These are phyloP conservation scores for Arxiozyma slooffiae DNA, from an alignment of 1,139 yeast species.

Conservation along the genomic window DNA sequence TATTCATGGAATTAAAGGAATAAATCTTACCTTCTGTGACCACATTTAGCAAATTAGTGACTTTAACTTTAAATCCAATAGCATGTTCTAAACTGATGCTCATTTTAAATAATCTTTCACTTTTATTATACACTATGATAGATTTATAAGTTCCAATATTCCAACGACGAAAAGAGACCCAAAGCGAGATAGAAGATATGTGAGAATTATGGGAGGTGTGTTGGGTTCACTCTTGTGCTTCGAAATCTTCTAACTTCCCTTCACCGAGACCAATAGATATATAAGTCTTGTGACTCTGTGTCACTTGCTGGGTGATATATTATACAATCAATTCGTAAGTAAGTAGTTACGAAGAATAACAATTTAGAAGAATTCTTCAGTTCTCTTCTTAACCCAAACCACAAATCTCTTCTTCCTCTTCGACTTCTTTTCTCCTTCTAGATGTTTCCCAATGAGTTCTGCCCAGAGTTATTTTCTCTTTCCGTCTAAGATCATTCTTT, in stretches of 20 bases:
- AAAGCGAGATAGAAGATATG: background rate
- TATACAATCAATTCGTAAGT: background rate
- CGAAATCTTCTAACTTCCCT: background rate
- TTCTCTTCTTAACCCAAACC: background rate
- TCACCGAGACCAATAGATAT: background rate
- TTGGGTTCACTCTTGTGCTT: background rate
- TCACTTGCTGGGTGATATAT: background rate
- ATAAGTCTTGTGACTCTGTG: background rate
- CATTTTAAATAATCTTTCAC: slow-evolving; percentile 11
- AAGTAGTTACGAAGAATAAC: too few relatives aligned
- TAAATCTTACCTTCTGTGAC: slow-evolving; percentile 52
- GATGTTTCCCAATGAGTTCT: too few relatives aligned
- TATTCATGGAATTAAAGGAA: slow-evolving; percentile 42
- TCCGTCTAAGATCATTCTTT: too few relatives aligned
- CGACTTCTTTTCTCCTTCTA: background rate
- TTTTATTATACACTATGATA: background rate
- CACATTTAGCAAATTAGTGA: slow-evolving; percentile 51
- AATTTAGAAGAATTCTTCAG: too few relatives aligned
- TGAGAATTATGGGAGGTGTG: background rate
- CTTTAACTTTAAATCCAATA: slow-evolving; percentile 42
- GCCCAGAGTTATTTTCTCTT: too few relatives aligned
- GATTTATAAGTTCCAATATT: too few relatives aligned
- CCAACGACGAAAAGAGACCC: background rate
- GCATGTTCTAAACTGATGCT: slow-evolving; percentile 24
- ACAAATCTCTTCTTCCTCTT: background rate